These are phyloP conservation scores for Hyphopichia wangnamkhiaoensis DNA, from an alignment of 1,139 yeast species.

Conservation along the genomic window DNA sequence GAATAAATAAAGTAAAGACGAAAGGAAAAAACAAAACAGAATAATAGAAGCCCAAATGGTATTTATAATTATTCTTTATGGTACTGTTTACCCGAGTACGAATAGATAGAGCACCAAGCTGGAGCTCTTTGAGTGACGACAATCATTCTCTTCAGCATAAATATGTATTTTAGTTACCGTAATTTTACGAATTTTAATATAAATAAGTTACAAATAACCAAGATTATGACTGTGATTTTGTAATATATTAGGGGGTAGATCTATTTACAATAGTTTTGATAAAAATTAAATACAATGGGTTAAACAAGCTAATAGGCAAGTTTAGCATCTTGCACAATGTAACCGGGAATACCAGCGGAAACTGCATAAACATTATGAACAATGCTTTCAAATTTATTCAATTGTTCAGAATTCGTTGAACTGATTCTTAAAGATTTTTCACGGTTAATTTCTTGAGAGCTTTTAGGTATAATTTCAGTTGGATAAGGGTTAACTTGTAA, in stretches of 20 bases:
- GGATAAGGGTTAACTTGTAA: constrained; percentile 44
- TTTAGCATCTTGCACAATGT: constrained; percentile 22
- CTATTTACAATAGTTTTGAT: not conserved
- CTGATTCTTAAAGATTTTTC: constrained; percentile 15
- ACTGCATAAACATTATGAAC: constrained; percentile 60
- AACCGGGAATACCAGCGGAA: constrained; percentile 81
- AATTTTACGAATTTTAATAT: no score
- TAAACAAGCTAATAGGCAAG: not conserved
- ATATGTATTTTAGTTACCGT: not conserved
- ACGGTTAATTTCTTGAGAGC: constrained; percentile 16
- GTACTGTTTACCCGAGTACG: no score
- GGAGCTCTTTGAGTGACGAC: no score
- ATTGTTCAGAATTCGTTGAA: constrained; percentile 19
- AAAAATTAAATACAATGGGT: no score
- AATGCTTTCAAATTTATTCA: constrained; percentile 31
- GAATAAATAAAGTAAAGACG: no score
- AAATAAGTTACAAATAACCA: no score
- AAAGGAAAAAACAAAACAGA: no score
- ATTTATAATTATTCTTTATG: no score
- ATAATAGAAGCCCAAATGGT: no score
- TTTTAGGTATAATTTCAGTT: constrained; percentile 32
- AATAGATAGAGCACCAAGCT: no score
- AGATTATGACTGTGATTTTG: no score
- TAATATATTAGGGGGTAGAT: no score
- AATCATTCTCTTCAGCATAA: not conserved